Evolutionary conservation across 164 flowering plant genomes (phyloP).

Genomic region (Hamamelis virginiana): DNA sequence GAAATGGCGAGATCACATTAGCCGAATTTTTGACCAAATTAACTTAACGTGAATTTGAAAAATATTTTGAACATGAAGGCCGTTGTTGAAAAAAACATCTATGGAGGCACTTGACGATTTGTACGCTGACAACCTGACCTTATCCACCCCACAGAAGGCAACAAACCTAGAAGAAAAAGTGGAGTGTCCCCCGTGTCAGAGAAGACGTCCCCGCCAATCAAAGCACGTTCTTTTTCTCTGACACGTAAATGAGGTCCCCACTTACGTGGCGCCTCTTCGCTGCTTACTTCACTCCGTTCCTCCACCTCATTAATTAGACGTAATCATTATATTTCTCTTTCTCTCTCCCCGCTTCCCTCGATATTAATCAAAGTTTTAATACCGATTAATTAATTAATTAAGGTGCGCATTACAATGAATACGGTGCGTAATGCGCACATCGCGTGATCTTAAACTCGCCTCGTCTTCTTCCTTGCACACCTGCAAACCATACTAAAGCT

Average conservation of each 20-base stretch:
- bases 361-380: not conserved
- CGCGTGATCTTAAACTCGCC: not conserved
- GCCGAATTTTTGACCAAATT: too few species aligned
- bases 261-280: constrained; percentile 16
- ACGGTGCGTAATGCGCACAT: constrained; percentile 10
- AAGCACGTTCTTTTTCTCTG: constrained; percentile 4
- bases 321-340: too few species aligned
- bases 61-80: too few species aligned
- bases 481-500: not conserved
- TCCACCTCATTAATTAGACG: too few species aligned
- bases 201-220: constrained; percentile 11
- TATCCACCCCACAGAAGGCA: not conserved
- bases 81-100: too few species aligned
- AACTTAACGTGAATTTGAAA: too few species aligned
- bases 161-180: not conserved
- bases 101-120: too few species aligned
- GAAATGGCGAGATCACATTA: too few species aligned
- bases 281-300: not conserved
- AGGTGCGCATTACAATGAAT: not conserved
- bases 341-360: not conserved
- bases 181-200: not conserved
- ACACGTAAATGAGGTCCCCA: constrained; percentile 12
- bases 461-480: not conserved
- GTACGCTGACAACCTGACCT: not conserved
- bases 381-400: not conserved